A percentile compares a stretch with the other conserved stretches of the same genome.
phyloP scores from a whole-genome alignment of 345 rosid species.

The Mangifera indica region DNA sequence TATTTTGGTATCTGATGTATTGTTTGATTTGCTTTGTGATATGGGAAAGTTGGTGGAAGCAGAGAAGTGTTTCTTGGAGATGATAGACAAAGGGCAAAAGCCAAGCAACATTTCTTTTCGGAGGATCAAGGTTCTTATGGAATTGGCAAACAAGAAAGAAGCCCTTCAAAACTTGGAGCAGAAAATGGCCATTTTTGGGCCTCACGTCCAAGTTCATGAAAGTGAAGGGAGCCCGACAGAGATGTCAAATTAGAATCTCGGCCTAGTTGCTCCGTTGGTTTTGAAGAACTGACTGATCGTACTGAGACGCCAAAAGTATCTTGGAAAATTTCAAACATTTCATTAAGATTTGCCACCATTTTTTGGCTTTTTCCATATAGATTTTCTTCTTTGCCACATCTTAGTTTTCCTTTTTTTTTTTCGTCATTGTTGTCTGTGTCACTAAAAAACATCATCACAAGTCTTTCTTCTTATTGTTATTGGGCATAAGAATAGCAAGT shows the following conservation, averaged over 20 bases:
- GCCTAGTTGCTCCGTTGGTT: too few relatives aligned
- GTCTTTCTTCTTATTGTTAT: conserved; percentile 6
- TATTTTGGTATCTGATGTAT: conserved; percentile 73
- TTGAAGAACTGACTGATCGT: not conserved
- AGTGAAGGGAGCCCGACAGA: conserved; percentile 8
- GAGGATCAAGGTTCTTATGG: conserved; percentile 86
- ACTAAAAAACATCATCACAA: not conserved
- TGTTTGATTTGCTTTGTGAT: conserved; percentile 89
- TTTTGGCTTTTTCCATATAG: not conserved
- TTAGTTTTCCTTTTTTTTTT: not conserved
- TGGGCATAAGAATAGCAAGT: not conserved
- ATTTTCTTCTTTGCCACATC: conserved; percentile 5
- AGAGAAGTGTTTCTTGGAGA: conserved; percentile 74
- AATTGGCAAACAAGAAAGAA: conserved; percentile 68
- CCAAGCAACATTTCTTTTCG: conserved; percentile 75
- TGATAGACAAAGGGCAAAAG: conserved; percentile 82
- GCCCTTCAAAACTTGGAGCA: conserved; percentile 44
- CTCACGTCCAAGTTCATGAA: conserved; percentile 22
- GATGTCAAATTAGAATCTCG: conserved; percentile 17
- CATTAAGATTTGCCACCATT: not conserved
- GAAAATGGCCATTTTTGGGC: conserved; percentile 56
- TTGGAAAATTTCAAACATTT: not conserved
- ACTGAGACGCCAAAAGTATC: not conserved
- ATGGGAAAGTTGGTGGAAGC: conserved; percentile 75
- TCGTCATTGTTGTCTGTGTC: not conserved